Percentiles rank a stretch among this genome's conserved stretches.
These are phyloP conservation scores for Harringtonia aguacate DNA, from an alignment of 2,329 filamentous ascomycete species.

Conservation along the genomic window DNA sequence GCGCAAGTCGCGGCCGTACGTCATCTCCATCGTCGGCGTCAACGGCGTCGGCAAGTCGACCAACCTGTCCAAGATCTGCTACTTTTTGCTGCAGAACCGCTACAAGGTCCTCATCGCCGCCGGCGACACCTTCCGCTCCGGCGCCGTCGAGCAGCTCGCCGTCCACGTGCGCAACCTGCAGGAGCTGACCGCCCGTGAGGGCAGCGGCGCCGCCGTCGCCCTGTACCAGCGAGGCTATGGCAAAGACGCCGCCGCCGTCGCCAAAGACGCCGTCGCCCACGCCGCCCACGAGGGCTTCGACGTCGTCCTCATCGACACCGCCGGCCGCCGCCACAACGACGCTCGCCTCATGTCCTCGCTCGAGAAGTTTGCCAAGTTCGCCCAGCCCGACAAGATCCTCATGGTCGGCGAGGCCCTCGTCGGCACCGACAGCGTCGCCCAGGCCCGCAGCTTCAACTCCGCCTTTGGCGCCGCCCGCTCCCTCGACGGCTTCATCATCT, in stretches of 20 bases:
- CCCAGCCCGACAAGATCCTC: constrained; percentile 93
- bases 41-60: constrained; percentile 98
- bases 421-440: constrained; percentile 87
- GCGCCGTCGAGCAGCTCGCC: constrained; percentile 90
- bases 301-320: constrained; percentile 94
- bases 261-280: constrained; percentile 81
- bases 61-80: constrained; percentile 95
- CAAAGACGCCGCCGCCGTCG: constrained; percentile 92
- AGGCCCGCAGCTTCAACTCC: constrained; percentile 92
- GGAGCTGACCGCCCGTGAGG: constrained; percentile 73
- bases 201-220: constrained; percentile 65
- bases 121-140: constrained; percentile 93
- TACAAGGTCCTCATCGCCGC: constrained; percentile 91
- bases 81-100: constrained; percentile 94
- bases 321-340: constrained; percentile 90
- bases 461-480: constrained; percentile 73
- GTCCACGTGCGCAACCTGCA: constrained; percentile 92
- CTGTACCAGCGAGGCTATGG: constrained; percentile 96
- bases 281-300: constrained; percentile 70
- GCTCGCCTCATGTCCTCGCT: constrained; percentile 90
- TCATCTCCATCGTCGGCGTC: constrained; percentile 96
- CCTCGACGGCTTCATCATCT: constrained; percentile 95
- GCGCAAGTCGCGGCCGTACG: constrained; percentile 67
- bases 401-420: constrained; percentile 90
- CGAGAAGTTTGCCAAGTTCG: constrained; percentile 95